Evolutionary conservation across 1,284 basidiomycete genomes (phyloP), one percentile per base, ranked within the genome.

Genomic region (Takashimella tepidaria): DNA sequence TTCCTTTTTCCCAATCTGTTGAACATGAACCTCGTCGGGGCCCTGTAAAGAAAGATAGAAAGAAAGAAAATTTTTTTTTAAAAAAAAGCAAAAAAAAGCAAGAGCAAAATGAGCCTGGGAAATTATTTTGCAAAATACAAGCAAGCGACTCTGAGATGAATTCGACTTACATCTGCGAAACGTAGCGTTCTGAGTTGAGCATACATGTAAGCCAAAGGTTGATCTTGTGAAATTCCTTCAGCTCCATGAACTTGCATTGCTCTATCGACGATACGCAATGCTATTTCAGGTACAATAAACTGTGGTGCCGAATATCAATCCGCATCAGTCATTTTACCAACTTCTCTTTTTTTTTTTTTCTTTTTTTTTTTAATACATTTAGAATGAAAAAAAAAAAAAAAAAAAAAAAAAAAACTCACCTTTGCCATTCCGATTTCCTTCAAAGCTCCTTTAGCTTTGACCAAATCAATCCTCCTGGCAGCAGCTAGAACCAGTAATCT

Each of bases 401-500:
- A n/a, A n/a, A n/a, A n/a, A n/a, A n/a, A n/a, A n/a, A n/a, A n/a
- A n/a, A n/a, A n/a, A n/a, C n/a, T n/a, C n/a, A 89, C 92, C 82
- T 98, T 98, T 54, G 92, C 90, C 61, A 97, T 90, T 41, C 90
- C 93, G 67, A 98, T 98, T 74, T 98, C 95, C 75, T 93, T 93
- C 76, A 97, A 73, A 0, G 96, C 95, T 41, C 89, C 92, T 74
- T 98, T 98, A 3, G 95, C 90, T 60, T 87, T 84, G 68, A 83
- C 79, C 63, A 84, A 85, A 77, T 98, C 93, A 57, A 98, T 93
- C 79, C 91, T 89, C 59, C 89, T 78, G n/a, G 95, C 95, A 3
- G 96, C 95, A 55, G 89, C 87, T 53, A 96, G 79, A 8, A 98
- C 95, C 1, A 98, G 80, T 52, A 98, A 78, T 37, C 95, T 80